These are phyloP conservation scores for Aureobasidium lini DNA, from an alignment of 2,329 filamentous ascomycete genomes.

Conservation along the genomic window DNA sequence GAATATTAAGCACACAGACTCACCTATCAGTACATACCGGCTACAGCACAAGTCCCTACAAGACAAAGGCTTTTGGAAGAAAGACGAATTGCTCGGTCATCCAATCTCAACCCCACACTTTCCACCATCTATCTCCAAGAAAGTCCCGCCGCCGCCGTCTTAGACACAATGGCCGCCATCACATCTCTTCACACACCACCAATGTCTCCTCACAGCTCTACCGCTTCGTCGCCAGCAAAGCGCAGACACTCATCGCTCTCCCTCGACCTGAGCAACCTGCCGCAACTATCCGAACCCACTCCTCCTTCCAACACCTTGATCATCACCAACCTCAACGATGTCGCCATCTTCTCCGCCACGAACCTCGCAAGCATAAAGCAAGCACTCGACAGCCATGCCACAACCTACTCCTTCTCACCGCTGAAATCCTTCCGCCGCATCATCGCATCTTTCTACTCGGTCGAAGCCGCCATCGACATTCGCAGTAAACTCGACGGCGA, in stretches of 20 bases:
- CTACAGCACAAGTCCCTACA: no score
- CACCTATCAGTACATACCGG: no score
- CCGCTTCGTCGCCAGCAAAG: not conserved
- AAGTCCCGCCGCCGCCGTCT: not conserved
- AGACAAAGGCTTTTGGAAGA: no score
- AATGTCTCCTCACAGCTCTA: not conserved
- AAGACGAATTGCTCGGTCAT: no score
- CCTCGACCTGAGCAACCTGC: slow-evolving; percentile 66
- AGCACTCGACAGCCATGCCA: slow-evolving; percentile 61
- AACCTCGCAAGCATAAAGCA: slow-evolving; percentile 68
- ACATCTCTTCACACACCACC: slow-evolving; percentile 1
- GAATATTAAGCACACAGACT: no score
- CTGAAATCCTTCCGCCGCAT: slow-evolving; percentile 78
- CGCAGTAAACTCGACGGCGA: slow-evolving; percentile 68
- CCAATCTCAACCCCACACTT: no score
- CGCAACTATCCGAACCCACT: slow-evolving; percentile 62
- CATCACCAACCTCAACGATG: slow-evolving; percentile 69
- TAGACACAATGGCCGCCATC: not conserved
- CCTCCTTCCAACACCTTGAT: slow-evolving; percentile 76
- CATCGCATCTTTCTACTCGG: slow-evolving; percentile 67
- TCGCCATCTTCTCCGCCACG: slow-evolving; percentile 64
- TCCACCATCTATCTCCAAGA: not conserved
- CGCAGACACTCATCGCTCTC: slow-evolving; percentile 45
- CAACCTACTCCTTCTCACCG: slow-evolving; percentile 70
- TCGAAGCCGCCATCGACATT: slow-evolving; percentile 62